Percentiles rank a stretch among this genome's conserved stretches.
phyloP scores from a whole-genome alignment of 2,329 filamentous ascomycete species.

The Dothidotthia symphoricarpi region DNA sequence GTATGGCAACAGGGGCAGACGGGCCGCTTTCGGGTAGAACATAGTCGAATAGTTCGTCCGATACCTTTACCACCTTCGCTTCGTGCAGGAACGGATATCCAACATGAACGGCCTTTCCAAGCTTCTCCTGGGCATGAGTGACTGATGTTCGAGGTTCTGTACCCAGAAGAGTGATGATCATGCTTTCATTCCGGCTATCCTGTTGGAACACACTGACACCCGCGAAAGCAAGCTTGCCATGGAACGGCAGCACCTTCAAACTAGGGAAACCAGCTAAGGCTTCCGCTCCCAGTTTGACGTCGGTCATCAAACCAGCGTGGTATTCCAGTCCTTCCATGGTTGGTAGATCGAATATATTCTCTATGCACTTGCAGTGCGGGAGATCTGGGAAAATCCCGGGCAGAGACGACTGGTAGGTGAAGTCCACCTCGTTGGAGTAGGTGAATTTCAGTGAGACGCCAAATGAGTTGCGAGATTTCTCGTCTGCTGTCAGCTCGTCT shows the following conservation, averaged over 20 bases:
- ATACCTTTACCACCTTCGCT: constrained; percentile 82
- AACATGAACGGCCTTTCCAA: constrained; percentile 84
- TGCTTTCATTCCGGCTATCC: constrained; percentile 94
- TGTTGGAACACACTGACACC: constrained; percentile 94
- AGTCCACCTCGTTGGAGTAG: constrained; percentile 74
- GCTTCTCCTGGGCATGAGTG: constrained; percentile 70
- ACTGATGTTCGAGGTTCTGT: constrained; percentile 69
- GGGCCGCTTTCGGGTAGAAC: constrained; percentile 64
- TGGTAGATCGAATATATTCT: constrained; percentile 95
- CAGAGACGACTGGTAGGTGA: constrained; percentile 81
- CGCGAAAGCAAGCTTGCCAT: constrained; percentile 77
- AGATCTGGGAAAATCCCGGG: constrained; percentile 89
- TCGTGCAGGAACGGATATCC: constrained; percentile 96
- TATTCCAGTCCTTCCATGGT: constrained; percentile 86
- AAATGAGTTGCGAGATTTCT: constrained; percentile 83
- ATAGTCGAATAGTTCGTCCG: constrained; percentile 92
- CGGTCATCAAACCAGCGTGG: constrained; percentile 77
- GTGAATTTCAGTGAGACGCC: constrained; percentile 92
- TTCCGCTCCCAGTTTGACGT: constrained; percentile 74
- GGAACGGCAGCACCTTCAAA: constrained; percentile 79
- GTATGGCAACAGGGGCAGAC: constrained; percentile 61
- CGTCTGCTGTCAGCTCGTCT: constrained; percentile 69
- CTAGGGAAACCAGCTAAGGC: constrained; percentile 95
- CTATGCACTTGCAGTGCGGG: constrained; percentile 80
- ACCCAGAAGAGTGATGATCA: constrained; percentile 81